Percentiles rank a stretch among this genome's conserved stretches.
phyloP scores from a whole-genome alignment of 148 eudicot genomes.

The Polygonum aviculare region DNA sequence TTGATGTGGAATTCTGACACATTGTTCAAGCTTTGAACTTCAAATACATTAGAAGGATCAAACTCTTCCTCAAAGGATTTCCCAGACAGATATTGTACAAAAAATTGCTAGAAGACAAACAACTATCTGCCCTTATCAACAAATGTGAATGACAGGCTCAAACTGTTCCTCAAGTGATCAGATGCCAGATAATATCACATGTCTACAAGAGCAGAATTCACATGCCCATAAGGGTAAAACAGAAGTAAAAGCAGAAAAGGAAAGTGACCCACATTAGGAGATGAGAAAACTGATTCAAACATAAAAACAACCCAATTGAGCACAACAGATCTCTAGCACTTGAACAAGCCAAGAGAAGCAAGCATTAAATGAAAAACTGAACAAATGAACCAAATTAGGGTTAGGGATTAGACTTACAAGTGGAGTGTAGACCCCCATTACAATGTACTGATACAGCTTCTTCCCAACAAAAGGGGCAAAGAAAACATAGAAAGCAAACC shows the following conservation, averaged over 20 bases:
- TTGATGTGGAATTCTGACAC: background rate
- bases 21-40: background rate
- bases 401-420: constrained; percentile 41
- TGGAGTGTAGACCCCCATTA: constrained; percentile 86
- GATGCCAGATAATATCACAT: background rate
- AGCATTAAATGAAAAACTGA: background rate
- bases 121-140: constrained; percentile 24
- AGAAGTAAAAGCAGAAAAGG: constrained; percentile 18
- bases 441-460: constrained; percentile 65
- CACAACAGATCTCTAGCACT: constrained; percentile 44
- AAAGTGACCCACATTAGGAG: constrained; percentile 17
- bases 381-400: background rate
- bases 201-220: background rate
- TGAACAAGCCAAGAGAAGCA: background rate
- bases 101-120: constrained; percentile 24
- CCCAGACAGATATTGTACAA: background rate
- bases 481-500: constrained; percentile 92
- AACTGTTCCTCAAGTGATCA: background rate
- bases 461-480: constrained; percentile 96
- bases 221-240: background rate
- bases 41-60: background rate
- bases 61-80: background rate
- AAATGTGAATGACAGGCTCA: constrained; percentile 10
- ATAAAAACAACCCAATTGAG: background rate
- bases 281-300: background rate